Conservation (phyloP, 1,284 basidiomycete species). For the Cutaneotrichosporon sp. region DNA sequence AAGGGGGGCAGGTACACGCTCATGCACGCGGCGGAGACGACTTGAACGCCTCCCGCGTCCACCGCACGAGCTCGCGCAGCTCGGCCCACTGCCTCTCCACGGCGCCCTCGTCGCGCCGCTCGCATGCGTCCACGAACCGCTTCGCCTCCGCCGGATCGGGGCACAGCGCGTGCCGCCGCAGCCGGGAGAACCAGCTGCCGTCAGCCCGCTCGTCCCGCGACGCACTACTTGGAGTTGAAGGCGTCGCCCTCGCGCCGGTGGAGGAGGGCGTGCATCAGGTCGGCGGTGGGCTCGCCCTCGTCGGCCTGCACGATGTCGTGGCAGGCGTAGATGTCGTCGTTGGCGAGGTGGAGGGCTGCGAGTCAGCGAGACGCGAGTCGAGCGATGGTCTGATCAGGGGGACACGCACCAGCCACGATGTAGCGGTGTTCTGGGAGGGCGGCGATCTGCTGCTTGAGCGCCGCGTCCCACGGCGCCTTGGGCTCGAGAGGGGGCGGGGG, state of each 20-base stretch:
- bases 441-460: constrained; percentile 32
- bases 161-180: constrained; percentile 40
- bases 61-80: constrained; percentile 42
- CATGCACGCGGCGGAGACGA: not conserved
- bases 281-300: constrained; percentile 46
- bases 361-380: no score
- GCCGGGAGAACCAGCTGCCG: constrained; percentile 43
- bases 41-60: constrained; percentile 39
- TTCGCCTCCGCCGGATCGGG: constrained; percentile 31
- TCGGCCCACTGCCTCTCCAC: constrained; percentile 47
- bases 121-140: constrained; percentile 49
- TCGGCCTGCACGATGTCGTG: constrained; percentile 47
- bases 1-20: no score
- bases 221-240: constrained; percentile 54
- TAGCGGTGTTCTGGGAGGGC: constrained; percentile 37
- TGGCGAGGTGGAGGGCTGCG: constrained; percentile 49
- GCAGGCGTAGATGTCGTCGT: constrained; percentile 49
- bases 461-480: constrained; percentile 34
- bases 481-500: constrained; percentile 44
- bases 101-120: constrained; percentile 28
- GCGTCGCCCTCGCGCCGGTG: constrained; percentile 53
- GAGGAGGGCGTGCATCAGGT: constrained; percentile 50
- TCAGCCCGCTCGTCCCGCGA: constrained; percentile 4
- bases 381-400: no score
- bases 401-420: constrained; percentile 40